Conservation (phyloP, 2,329 filamentous ascomycete genomes). For the Colletotrichum melonis region DNA sequence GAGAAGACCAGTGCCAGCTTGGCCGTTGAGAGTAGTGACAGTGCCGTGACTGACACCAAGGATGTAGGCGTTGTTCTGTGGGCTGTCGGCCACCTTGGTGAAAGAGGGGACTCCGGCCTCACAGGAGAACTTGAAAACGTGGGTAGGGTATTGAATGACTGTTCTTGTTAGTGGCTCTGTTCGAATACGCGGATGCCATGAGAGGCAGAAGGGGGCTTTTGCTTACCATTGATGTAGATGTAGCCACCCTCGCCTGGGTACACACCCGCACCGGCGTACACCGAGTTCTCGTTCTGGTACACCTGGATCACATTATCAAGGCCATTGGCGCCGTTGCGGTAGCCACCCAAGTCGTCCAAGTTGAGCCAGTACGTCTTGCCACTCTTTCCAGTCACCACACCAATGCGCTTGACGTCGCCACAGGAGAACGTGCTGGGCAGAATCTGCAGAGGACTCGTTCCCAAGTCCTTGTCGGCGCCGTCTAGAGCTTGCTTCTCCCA, state of each 20-base stretch:
- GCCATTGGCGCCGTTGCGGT: constrained; percentile 48
- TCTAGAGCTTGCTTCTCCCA: constrained; percentile 62
- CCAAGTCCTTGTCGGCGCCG: constrained; percentile 62
- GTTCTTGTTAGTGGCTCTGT: neutral
- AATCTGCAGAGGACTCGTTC: constrained; percentile 57
- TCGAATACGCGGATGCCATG: neutral
- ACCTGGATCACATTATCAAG: constrained; percentile 57
- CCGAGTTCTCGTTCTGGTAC: constrained; percentile 56
- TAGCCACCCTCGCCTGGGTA: constrained; percentile 62
- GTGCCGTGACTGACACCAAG: constrained; percentile 69
- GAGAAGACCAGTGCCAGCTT: constrained; percentile 65
- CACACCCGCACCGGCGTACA: constrained; percentile 59
- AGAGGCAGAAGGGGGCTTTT: neutral
- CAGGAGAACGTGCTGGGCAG: constrained; percentile 57
- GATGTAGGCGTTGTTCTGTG: constrained; percentile 61
- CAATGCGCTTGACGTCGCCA: constrained; percentile 56
- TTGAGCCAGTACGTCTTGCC: constrained; percentile 60
- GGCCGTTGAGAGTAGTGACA: constrained; percentile 63
- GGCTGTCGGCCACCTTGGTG: constrained; percentile 62
- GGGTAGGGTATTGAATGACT: constrained; percentile 64
- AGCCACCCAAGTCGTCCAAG: constrained; percentile 53
- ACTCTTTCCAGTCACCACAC: constrained; percentile 62
- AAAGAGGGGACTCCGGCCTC: constrained; percentile 62
- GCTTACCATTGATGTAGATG: constrained; percentile 55
- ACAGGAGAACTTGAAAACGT: constrained; percentile 69